Evolutionary conservation across 2,329 filamentous ascomycete species (phyloP), one percentile per base, ranked within the genome.

Genomic region (Orbilia javanica): DNA sequence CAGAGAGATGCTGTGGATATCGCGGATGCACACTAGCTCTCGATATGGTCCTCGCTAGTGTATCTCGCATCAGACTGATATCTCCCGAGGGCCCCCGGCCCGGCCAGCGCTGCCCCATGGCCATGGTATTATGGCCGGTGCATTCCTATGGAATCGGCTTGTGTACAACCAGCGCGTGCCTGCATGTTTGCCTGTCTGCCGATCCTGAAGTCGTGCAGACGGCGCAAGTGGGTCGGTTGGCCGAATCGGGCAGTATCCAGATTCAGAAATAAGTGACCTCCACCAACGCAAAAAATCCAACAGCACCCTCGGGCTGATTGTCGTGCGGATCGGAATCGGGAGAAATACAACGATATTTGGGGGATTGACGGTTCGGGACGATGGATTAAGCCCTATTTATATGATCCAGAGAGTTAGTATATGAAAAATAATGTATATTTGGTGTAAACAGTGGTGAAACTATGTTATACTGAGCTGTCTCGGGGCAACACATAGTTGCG

Each of bases 211-310:
- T 31, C 29, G 29, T 31, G 29, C 29, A 31, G 29, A 31, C 29
- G 6, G 13, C 13, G 10, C 13, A 36, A n/a, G 8, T 34, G 39
- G 3, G 39, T n/a, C n/a, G n/a, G 22, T 31, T 44, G 7, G 31
- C 34, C 55, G 8, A 42, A 60, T 60, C 20, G 27, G 55, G 34
- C 6, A 42, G 20, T 42, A 42, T 39, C 55, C 34, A n/a, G 22
- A 25, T 42, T 13, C 31, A 60, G 55, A 42, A 60, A 60, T 39
- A 15, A n/a, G 55, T 20, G 22, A 60, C 55, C 18, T 60, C 55
- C 13, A 1, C 4, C 55, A 60, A 60, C 55, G 13, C 55, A 34
- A 60, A 60, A 60, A 42, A 42, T 60, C 18, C 34, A 25, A 60
- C 55, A 57, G 7, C 6, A 27, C 10, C 22, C 13, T 25, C 20